phyloP scores from a whole-genome alignment of 2,329 filamentous ascomycete species.

The Magnaporthiopsis rhizophila region DNA sequence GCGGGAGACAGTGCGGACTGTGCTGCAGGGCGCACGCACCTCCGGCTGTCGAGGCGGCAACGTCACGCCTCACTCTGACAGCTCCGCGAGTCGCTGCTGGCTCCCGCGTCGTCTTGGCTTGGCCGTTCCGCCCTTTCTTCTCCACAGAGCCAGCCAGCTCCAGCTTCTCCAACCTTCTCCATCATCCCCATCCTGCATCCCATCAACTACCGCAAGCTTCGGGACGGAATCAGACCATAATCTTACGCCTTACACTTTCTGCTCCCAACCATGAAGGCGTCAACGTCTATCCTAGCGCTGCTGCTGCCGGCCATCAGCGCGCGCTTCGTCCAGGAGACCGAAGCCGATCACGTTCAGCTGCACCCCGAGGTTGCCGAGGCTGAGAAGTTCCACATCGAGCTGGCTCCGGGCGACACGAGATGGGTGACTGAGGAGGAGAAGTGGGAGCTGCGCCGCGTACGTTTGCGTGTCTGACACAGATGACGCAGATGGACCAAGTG shows the following conservation, averaged over 20 bases:
- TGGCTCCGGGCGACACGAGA: slow-evolving; percentile 71
- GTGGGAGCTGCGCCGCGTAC: slow-evolving; percentile 78
- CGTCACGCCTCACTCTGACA: not conserved
- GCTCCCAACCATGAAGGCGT: slow-evolving; percentile 38
- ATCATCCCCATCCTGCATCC: not conserved
- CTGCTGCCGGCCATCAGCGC: slow-evolving; percentile 47
- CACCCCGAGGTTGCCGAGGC: slow-evolving; percentile 27
- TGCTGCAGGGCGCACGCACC: not conserved
- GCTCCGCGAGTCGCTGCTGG: not conserved
- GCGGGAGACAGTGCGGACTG: no score
- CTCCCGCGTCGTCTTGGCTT: no score
- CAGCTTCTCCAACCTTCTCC: not conserved
- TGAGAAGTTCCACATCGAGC: slow-evolving; percentile 69
- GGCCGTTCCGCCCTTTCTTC: not conserved
- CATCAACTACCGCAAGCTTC: not conserved
- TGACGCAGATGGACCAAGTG: not conserved
- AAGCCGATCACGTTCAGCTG: slow-evolving; percentile 43
- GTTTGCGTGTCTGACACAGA: slow-evolving; percentile 19
- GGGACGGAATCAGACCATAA: no score
- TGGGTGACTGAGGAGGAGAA: slow-evolving; percentile 95
- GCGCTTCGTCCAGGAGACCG: slow-evolving; percentile 47
- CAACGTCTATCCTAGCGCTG: slow-evolving; percentile 44
- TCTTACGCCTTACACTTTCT: not conserved
- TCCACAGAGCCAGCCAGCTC: no score
- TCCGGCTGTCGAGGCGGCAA: not conserved